These are phyloP conservation scores for Xylariaceae sp. DNA, from an alignment of 2,329 filamentous ascomycete genomes.

Conservation along the genomic window DNA sequence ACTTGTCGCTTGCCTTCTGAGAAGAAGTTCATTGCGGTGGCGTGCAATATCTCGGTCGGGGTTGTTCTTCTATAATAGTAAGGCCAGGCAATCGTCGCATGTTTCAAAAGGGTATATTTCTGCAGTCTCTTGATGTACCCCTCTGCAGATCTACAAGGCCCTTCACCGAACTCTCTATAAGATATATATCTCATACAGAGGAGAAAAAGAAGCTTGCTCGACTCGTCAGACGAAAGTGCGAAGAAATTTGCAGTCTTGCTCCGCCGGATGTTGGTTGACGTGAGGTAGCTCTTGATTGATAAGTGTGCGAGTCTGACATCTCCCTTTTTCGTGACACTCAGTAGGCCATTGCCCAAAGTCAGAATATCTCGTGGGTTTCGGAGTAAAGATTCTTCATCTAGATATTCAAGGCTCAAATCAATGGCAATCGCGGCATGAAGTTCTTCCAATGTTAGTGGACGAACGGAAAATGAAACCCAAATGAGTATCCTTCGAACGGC, in stretches of 20 bases:
- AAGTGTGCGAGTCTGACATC: slow-evolving; percentile 10
- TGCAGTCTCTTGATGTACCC: slow-evolving; percentile 3
- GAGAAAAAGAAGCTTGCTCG: background rate
- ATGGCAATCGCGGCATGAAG: slow-evolving; percentile 12
- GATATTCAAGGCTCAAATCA: background rate
- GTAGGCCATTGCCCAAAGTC: slow-evolving; percentile 4
- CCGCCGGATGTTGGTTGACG: slow-evolving; percentile 1
- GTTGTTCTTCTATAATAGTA: slow-evolving; percentile 8
- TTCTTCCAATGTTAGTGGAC: slow-evolving; percentile 9
- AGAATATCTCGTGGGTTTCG: slow-evolving; percentile 9
- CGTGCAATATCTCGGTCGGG: background rate
- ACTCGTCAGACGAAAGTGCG: background rate
- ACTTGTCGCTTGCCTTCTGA: background rate
- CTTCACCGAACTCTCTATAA: background rate
- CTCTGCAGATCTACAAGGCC: slow-evolving; percentile 1
- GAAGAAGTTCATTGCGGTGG: background rate
- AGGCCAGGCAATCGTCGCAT: slow-evolving; percentile 9
- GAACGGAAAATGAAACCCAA: slow-evolving; percentile 9
- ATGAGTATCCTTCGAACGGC: slow-evolving; percentile 7
- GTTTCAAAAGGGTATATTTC: slow-evolving; percentile 4
- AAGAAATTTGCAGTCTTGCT: background rate
- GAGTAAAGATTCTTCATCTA: slow-evolving; percentile 11
- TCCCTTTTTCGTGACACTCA: slow-evolving; percentile 7
- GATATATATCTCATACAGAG: slow-evolving; percentile 11
- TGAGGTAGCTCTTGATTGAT: slow-evolving; percentile 11